Conservation (phyloP, 768 basidiomycete genomes). For the Agaricus subrufescens region DNA sequence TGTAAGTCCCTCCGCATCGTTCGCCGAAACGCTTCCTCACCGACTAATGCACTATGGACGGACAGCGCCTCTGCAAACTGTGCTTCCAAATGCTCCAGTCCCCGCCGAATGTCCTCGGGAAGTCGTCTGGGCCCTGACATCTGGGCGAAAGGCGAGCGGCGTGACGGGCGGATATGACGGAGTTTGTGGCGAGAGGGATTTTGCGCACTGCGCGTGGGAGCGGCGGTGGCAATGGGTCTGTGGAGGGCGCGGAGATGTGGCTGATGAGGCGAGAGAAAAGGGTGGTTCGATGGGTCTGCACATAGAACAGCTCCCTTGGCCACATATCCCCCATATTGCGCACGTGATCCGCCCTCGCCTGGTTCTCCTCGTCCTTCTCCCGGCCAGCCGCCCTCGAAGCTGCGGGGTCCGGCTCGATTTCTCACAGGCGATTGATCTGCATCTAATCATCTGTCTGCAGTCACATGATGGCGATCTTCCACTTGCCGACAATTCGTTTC, state of each 20-base stretch:
- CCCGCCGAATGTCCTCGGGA: conserved; percentile 6
- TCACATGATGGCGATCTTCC: too few relatives aligned
- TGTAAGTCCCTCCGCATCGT: not conserved
- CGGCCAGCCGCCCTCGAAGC: too few relatives aligned
- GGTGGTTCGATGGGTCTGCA: conserved; percentile 3
- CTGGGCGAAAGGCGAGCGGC: not conserved
- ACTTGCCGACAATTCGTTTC: too few relatives aligned
- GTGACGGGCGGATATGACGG: not conserved
- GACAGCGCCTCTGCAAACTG: conserved; percentile 10
- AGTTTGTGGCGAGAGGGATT: not conserved
- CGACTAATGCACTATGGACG: conserved; percentile 6
- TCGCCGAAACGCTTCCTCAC: not conserved
- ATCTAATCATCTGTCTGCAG: too few relatives aligned
- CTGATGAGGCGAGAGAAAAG: conserved; percentile 3
- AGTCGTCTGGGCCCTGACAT: conserved; percentile 3
- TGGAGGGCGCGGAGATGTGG: not conserved
- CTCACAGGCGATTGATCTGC: too few relatives aligned
- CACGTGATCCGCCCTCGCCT: conserved; percentile 4
- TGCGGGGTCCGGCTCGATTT: too few relatives aligned
- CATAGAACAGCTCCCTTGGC: conserved; percentile 2
- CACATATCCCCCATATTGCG: not conserved
- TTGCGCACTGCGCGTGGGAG: not conserved
- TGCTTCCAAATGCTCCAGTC: conserved; percentile 6
- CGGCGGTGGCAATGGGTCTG: not conserved
- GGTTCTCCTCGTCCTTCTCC: not conserved